Evolutionary conservation across 768 basidiomycete species (phyloP).

Genomic region (Termitomyces sp.): DNA sequence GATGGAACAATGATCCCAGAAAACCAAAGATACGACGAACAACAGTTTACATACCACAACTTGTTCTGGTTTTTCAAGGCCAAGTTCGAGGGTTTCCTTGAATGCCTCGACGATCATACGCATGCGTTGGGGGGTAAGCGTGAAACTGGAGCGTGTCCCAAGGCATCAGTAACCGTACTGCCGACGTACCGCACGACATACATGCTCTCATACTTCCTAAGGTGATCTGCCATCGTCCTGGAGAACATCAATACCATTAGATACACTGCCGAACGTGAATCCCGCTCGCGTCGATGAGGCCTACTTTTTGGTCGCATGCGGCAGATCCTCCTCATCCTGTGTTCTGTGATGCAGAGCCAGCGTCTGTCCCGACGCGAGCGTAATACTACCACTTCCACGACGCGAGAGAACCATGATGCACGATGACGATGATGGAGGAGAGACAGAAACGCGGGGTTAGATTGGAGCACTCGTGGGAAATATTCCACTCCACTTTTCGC

Average conservation of each 20-base stretch:
- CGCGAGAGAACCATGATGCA: slow-evolving; percentile 58
- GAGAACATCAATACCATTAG: slow-evolving; percentile 8
- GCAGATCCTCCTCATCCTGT: slow-evolving; percentile 80
- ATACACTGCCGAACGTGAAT: slow-evolving; percentile 1
- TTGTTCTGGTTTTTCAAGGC: slow-evolving; percentile 77
- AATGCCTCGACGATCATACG: slow-evolving; percentile 97
- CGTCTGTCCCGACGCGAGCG: slow-evolving; percentile 69
- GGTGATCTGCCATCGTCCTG: slow-evolving; percentile 91
- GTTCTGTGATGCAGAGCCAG: slow-evolving; percentile 86
- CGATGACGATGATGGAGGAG: slow-evolving; percentile 2
- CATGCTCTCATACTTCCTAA: slow-evolving; percentile 85
- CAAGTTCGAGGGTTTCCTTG: slow-evolving; percentile 84
- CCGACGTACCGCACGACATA: slow-evolving; percentile 35
- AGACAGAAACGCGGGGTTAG: not conserved
- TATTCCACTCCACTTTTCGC: slow-evolving; percentile 6
- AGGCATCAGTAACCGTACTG: slow-evolving; percentile 2
- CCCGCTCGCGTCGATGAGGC: slow-evolving; percentile 15
- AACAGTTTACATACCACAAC: slow-evolving; percentile 66
- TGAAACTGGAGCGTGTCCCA: slow-evolving; percentile 47
- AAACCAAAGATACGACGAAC: not conserved
- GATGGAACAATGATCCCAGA: not conserved
- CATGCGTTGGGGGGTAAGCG: slow-evolving; percentile 86
- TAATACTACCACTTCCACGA: slow-evolving; percentile 71
- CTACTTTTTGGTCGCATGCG: slow-evolving; percentile 92
- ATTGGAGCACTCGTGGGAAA: slow-evolving; percentile 15